A percentile compares a stretch with the other conserved stretches of the same genome.
Conservation (phyloP, 2,329 filamentous ascomycete genomes). For the Colletotrichum sp. region DNA sequence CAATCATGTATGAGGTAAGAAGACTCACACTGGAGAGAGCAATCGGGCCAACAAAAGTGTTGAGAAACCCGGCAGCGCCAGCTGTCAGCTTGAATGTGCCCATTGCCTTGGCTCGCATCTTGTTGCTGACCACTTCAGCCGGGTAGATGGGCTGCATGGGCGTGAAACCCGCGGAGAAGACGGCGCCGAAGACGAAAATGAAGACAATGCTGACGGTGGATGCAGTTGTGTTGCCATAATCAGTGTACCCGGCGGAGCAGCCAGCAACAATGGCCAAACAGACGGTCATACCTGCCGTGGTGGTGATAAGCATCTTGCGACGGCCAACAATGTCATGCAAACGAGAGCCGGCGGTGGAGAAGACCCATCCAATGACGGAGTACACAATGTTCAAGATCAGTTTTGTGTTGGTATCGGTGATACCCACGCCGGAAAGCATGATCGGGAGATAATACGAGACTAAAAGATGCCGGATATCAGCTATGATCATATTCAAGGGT, state of each 20-base stretch:
- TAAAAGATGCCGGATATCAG: background rate
- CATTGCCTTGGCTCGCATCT: conserved; percentile 43
- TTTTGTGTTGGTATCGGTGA: conserved; percentile 42
- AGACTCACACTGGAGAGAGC: conserved; percentile 30
- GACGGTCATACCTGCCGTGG: conserved; percentile 39
- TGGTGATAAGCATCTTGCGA: conserved; percentile 41
- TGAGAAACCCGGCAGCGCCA: conserved; percentile 41
- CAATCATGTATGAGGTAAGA: background rate
- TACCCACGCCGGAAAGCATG: conserved; percentile 44
- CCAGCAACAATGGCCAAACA: conserved; percentile 41
- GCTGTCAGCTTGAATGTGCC: conserved; percentile 35
- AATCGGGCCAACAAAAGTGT: conserved; percentile 36
- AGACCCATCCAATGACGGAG: conserved; percentile 41
- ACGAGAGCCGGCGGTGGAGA: conserved; percentile 39
- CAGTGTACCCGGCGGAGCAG: conserved; percentile 37
- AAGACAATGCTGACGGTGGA: conserved; percentile 41
- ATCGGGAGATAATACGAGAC: conserved; percentile 43
- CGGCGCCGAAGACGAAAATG: conserved; percentile 43
- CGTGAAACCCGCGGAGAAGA: conserved; percentile 37
- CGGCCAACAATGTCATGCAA: conserved; percentile 45
- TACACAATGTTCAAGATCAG: conserved; percentile 45
- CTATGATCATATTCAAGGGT: conserved; percentile 4
- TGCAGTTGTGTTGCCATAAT: conserved; percentile 34
- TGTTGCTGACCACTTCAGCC: conserved; percentile 41
- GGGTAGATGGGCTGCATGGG: conserved; percentile 43